Percentiles rank a stretch among this genome's conserved stretches.
phyloP scores from a whole-genome alignment of 169 alveolate genomes.

The Plasmodium inui region DNA sequence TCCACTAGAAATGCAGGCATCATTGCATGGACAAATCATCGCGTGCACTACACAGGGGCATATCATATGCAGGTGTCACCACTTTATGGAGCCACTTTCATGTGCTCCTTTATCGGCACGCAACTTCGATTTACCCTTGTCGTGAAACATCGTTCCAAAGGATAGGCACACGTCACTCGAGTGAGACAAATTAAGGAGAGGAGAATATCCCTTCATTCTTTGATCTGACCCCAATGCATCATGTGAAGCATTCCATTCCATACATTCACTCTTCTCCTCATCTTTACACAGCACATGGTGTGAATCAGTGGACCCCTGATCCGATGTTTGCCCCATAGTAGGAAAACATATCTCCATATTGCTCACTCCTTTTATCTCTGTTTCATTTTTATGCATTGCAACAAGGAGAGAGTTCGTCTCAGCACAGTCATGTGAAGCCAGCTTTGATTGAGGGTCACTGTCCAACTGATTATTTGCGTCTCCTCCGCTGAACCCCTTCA shows the following conservation, averaged over 20 bases:
- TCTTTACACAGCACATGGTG: not conserved
- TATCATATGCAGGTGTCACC: not conserved
- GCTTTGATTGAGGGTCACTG: not conserved
- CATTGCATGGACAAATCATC: not conserved
- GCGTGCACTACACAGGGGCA: not conserved
- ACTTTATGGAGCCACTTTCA: not conserved
- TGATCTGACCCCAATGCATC: not conserved
- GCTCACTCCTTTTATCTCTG: not conserved
- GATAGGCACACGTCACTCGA: not conserved
- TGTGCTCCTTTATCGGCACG: not conserved
- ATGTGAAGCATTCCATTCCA: not conserved
- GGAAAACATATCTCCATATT: conserved; percentile 24
- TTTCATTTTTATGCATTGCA: not conserved
- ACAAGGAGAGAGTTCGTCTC: conserved; percentile 7
- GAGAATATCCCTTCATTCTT: not conserved
- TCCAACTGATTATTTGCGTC: not conserved
- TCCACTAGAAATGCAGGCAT: too few species aligned
- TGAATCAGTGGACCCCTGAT: not conserved
- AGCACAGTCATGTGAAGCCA: not conserved
- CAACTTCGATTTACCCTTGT: conserved; percentile 27
- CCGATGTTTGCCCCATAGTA: not conserved
- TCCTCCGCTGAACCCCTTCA: not conserved
- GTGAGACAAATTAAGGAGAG: not conserved
- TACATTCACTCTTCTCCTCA: not conserved
- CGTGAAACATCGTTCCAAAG: conserved; percentile 55